Evolutionary conservation across 1,284 basidiomycete species (phyloP).

Genomic region (Trametes sp.): DNA sequence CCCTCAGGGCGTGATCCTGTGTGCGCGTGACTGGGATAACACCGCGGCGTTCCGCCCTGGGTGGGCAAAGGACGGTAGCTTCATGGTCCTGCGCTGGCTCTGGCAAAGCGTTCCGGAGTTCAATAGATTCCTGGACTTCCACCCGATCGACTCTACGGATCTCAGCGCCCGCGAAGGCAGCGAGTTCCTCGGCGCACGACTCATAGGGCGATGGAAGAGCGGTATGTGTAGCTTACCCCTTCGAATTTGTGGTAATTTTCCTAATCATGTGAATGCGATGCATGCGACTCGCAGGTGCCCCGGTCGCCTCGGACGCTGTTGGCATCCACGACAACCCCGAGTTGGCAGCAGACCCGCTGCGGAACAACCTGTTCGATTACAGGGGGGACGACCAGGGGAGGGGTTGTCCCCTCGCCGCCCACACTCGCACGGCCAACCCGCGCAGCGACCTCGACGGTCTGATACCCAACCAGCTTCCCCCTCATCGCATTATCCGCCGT

Average conservation of each 20-base stretch:
- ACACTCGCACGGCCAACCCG: conserved; percentile 63
- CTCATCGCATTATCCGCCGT: conserved; percentile 42
- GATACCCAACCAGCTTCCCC: background rate
- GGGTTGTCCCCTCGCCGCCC: conserved; percentile 63
- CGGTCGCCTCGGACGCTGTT: conserved; percentile 44
- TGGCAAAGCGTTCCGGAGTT: background rate
- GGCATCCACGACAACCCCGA: conserved; percentile 43
- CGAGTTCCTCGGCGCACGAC: background rate
- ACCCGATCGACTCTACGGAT: background rate
- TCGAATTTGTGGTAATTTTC: background rate
- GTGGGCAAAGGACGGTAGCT: background rate
- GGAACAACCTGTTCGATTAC: conserved; percentile 49
- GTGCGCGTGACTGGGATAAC: conserved; percentile 42
- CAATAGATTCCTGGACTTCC: background rate
- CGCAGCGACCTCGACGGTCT: conserved; percentile 38
- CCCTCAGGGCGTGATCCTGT: conserved; percentile 43
- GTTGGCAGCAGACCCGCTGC: conserved; percentile 40
- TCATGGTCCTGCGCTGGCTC: background rate
- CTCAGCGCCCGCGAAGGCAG: background rate
- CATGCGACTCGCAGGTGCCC: conserved; percentile 39
- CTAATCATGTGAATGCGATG: no score
- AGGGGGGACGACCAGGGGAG: conserved; percentile 39
- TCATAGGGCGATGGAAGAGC: conserved; percentile 2
- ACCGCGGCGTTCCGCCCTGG: background rate
- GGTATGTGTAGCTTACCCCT: background rate